phyloP scores from a whole-genome alignment of 202 grass and related monocot species.

The Setaria viridis region DNA sequence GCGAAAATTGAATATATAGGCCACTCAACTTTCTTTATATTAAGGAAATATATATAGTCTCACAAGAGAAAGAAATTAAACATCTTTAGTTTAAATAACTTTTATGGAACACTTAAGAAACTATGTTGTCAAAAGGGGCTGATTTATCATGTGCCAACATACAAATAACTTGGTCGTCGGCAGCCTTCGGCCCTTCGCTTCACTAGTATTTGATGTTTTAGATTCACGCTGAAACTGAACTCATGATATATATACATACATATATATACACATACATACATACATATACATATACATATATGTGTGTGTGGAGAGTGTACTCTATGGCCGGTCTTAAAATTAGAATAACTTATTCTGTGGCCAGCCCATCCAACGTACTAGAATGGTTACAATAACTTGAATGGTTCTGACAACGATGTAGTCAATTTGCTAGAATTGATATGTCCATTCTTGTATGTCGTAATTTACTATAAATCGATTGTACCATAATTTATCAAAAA shows the following conservation, averaged over 20 bases:
- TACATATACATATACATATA: too few relatives aligned
- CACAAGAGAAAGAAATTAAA: background rate
- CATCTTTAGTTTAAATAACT: background rate
- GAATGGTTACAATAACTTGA: too few relatives aligned
- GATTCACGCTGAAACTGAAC: background rate
- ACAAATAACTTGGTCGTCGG: background rate
- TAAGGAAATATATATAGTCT: background rate
- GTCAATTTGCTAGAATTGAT: too few relatives aligned
- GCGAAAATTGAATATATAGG: background rate
- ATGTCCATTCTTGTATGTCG: too few relatives aligned
- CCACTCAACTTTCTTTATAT: background rate
- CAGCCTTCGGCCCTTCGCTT: background rate
- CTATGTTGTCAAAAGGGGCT: background rate
- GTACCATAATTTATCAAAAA: too few relatives aligned
- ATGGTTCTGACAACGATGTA: too few relatives aligned
- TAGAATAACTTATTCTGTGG: too few relatives aligned
- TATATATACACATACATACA: too few relatives aligned
- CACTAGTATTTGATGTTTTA: background rate
- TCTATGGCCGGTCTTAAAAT: too few relatives aligned
- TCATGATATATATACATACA: background rate
- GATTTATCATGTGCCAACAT: background rate
- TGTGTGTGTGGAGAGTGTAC: too few relatives aligned
- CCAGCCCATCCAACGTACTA: too few relatives aligned
- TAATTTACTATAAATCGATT: too few relatives aligned
- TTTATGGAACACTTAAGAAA: background rate